Conservation (phyloP, 768 basidiomycete genomes). For the Agrocybe chaxingu region DNA sequence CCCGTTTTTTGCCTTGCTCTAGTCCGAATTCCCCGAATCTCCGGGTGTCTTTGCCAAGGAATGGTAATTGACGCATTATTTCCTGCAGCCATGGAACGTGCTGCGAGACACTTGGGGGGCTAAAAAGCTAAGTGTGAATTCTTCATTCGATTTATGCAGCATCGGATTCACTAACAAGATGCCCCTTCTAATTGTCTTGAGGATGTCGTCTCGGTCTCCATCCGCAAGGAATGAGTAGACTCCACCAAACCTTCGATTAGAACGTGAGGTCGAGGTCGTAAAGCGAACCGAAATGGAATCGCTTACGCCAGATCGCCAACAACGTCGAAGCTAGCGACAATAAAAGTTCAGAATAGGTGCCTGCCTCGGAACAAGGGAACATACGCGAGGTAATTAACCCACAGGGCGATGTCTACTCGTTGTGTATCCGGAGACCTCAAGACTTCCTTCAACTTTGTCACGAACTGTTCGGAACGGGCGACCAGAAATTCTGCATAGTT, state of each 20-base stretch:
- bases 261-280: background rate
- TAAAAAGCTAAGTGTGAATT: background rate
- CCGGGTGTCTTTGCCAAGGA: conserved; percentile 11
- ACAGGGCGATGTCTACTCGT: conserved; percentile 27
- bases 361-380: conserved; percentile 9
- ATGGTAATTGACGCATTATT: conserved; percentile 9
- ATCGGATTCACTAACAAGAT: conserved; percentile 15
- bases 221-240: conserved; percentile 26
- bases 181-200: conserved; percentile 14
- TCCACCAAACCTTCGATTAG: conserved; percentile 25
- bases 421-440: conserved; percentile 5
- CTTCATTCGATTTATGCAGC: background rate
- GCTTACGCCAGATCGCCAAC: conserved; percentile 37
- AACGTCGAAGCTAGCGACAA: conserved; percentile 28
- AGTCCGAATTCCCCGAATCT: conserved; percentile 14
- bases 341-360: background rate
- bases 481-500: conserved; percentile 20
- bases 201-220: conserved; percentile 19
- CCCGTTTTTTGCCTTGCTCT: conserved; percentile 20
- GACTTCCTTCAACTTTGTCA: conserved; percentile 8
- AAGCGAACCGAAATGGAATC: background rate
- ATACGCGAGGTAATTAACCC: conserved; percentile 37
- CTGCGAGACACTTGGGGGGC: conserved; percentile 19
- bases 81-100: conserved; percentile 18
- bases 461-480: conserved; percentile 22